A percentile compares a stretch with the other conserved stretches of the same genome.
phyloP scores from a whole-genome alignment of 805 yeast genomes.

The Kazachstania bromeliacearum region DNA sequence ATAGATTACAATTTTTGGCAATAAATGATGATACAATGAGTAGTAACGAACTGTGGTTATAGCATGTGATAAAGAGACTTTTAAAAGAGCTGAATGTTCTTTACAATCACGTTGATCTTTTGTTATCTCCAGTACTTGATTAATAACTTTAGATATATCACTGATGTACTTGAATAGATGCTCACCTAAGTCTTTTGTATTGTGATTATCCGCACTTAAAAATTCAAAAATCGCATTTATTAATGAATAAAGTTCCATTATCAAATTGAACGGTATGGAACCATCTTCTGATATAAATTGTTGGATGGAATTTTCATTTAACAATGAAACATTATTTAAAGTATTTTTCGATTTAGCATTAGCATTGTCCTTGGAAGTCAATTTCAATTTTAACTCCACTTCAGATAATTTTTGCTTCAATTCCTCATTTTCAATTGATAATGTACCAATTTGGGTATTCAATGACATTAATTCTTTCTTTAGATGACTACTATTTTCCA shows the following conservation, averaged over 20 bases:
- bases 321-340: neutral
- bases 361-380: neutral
- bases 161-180: slow-evolving; percentile 16
- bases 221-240: neutral
- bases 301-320: slow-evolving; percentile 4
- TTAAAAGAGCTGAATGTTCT: slow-evolving; percentile 35
- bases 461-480: slow-evolving; percentile 20
- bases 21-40: slow-evolving; percentile 48
- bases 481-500: slow-evolving; percentile 3
- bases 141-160: slow-evolving; percentile 10
- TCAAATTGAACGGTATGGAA: slow-evolving; percentile 11
- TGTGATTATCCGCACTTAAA: neutral
- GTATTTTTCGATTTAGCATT: neutral
- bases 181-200: slow-evolving; percentile 5
- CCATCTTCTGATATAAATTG: slow-evolving; percentile 13
- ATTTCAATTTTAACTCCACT: slow-evolving; percentile 39
- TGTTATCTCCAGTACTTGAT: slow-evolving; percentile 9
- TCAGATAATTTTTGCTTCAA: slow-evolving; percentile 32
- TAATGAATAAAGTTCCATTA: slow-evolving; percentile 4
- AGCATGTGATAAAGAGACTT: slow-evolving; percentile 62
- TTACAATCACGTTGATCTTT: slow-evolving; percentile 25
- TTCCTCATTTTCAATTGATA: slow-evolving; percentile 28
- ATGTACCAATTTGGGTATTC: slow-evolving; percentile 18
- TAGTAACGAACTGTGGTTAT: slow-evolving; percentile 70
- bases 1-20: slow-evolving; percentile 64